Evolutionary conservation across 805 yeast genomes (phyloP), one percentile per base, ranked within the genome.

Genomic region (Phaffomyces thermotolerans): DNA sequence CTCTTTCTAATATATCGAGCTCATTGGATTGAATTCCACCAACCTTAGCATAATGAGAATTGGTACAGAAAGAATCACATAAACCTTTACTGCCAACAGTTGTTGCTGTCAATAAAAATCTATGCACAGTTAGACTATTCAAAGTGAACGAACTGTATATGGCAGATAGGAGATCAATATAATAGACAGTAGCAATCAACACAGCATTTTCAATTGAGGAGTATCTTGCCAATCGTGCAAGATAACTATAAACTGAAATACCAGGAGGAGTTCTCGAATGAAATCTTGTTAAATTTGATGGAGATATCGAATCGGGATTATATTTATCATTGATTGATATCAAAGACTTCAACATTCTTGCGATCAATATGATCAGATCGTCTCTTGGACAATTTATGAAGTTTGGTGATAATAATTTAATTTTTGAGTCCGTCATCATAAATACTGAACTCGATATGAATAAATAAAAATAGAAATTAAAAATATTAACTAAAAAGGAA

Each of bases 251-350:
- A 14, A 89, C 78, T 6, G 95, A 82, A 36, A 91, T 91, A 15
- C 75, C 76, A 0, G 99, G 98, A 4, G 97, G 95, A 0, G 91
- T 81, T 49, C 97, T 73, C 4, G 97, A 89, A 62, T 91, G 99
- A 62, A 91, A 91, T 51, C 98, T 69, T 1, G 99, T 91, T 41
- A 93, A 71, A 36, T 68, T 63, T 15, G 62, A 56, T 12, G 69
- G 60, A 15, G 63, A 58, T 5, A 71, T 29, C 2, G 63, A 45
- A 59, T 64, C 34, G 24, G 59, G 49, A 30, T 57, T 56, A 40
- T 55, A 56, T 17, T 67, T 66, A 64, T 91, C 98, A 60, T 91
- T 91, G 30, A 86, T 71, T 22, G 68, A 63, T 13, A 90, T 86
- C 22, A 91, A 71, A 34, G 86, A 84, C 38, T 76, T 72, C 24